Evolutionary conservation across 768 basidiomycete species (phyloP), one percentile per base, ranked within the genome.

Genomic region (Leccinum incarnatum): DNA sequence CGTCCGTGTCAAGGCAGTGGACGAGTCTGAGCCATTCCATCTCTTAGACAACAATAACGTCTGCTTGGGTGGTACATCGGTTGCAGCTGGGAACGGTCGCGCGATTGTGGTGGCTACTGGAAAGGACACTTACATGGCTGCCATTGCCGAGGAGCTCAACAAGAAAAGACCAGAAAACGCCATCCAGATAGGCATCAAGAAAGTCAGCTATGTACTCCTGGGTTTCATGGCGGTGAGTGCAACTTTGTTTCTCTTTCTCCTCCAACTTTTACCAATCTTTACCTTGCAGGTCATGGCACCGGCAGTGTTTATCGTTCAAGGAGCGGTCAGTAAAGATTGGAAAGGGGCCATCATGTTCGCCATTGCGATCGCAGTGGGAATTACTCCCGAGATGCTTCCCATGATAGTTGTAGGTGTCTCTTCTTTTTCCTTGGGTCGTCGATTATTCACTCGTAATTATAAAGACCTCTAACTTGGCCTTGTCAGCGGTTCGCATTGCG

Each of bases 401-500:
- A 72, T 72, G 71, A 72, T 72, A 60, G 71, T 72, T 11, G 71
- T 72, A 52, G 55, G 71, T 45, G n/a, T 48, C 17, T 40, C 7
- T 34, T 23, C 42, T 5, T 45, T 45, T 30, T 14, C n/a, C 30
- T 15, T 3, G 14, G 17, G 27, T 19, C 12, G 12, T 56, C 37
- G 2, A 32, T 55, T 5, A 3, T 40, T 59, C 21, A 62, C 17
- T 23, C 17, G 73, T 78, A 54, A 80, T 78, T 11, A 78, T 82
- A 36, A 71, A 86, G 64, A 81, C 83, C 3, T 75, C 86, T 46
- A 87, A 85, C 12, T 76, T 87, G 70, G 82, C 85, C 7, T 77
- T 82, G 25, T 84, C 83, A 0, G 82, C 82, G 2, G 74, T 77
- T 53, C 78, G 79, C 54, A 82, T 86, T 68, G 83, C 83, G 3